Base-by-base conservation (phyloP, 1,284 basidiomycete genomes). In the Papiliotrema fonsecae region DNA sequence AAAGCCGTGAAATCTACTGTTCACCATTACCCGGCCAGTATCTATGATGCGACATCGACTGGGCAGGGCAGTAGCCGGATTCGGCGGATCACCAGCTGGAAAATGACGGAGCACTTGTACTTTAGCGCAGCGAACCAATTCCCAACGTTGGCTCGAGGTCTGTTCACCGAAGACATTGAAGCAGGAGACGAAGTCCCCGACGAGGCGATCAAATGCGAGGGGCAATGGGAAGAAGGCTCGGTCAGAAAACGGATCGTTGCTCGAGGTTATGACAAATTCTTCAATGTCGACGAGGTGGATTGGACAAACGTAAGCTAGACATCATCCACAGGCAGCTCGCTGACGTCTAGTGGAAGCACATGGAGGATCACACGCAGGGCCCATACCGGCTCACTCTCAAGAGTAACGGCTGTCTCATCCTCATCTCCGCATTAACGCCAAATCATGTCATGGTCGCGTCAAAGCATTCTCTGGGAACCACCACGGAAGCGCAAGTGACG, bases 241-340 rank as follows among this genome's bases (percentile, higher is more conserved):
- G 65, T 61, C 26, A 62, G 69, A 45, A 79, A 87, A 63, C 75
- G 88, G 42, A 94, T 99, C 49, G 84, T 94, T 0, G 86, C 82
- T 0, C 77, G 96, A 42, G 94, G 94, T 0, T 98, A 99, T 65
- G 96, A 98, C 78, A 99, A 99, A 75, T 98, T 99, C 75, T 98
- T 98, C 79, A 98, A 97, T 69, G 88, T 96, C 28, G 87, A 84
- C 25, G 94, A 98, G 69, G 88, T 97, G 24, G 85, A 86, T 1
- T 98, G 93, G 91, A 93, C 86, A 0, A 84, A 83, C 48, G 93
- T 94, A 63, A 65, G 86, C 76, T 7, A 3, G 18, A 3, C 11
- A 11, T 16, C 19, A 32, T 39, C 24, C 3, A 21, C 13, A 32
- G n/a, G 5, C 30, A 21, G 18, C n/a, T 35, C n/a, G 37, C 22